Percentiles rank a stretch among this genome's conserved stretches.
Conservation (phyloP, 495 filamentous ascomycete genomes). For the Aspergillus sparsus region DNA sequence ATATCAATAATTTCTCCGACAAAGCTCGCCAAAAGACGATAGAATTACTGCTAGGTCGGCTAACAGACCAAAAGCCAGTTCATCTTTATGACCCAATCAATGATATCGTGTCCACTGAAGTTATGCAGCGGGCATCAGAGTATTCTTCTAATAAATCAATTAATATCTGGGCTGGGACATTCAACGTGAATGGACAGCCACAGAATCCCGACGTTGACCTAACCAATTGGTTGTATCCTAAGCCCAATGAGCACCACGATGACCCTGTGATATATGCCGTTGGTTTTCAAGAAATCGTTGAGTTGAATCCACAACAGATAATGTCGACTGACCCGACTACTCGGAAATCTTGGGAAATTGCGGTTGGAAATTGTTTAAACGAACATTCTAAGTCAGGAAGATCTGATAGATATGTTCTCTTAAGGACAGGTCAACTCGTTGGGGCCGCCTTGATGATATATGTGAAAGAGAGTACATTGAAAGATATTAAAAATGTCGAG, state of each 20-base stretch:
- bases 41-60: conserved; percentile 80
- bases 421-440: conserved; percentile 92
- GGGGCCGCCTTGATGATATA: conserved; percentile 91
- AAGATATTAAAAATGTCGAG: conserved; percentile 91
- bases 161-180: conserved; percentile 81
- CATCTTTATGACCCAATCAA: conserved; percentile 91
- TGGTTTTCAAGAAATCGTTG: conserved; percentile 97
- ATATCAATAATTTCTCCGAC: conserved; percentile 96
- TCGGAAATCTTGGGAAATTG: conserved; percentile 81
- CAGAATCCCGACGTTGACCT: conserved; percentile 77
- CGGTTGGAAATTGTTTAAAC: conserved; percentile 78
- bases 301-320: conserved; percentile 95
- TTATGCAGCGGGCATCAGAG: conserved; percentile 58
- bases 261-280: conserved; percentile 68
- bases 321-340: conserved; percentile 95
- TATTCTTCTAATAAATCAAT: conserved; percentile 54
- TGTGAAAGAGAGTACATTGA: conserved; percentile 73
- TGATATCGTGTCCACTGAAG: conserved; percentile 77
- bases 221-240: conserved; percentile 78
- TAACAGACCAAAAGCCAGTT: conserved; percentile 81
- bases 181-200: conserved; percentile 89
- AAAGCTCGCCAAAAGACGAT: conserved; percentile 93
- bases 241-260: conserved; percentile 37
- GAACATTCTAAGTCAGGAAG: conserved; percentile 58
- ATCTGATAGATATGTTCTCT: conserved; percentile 78